These are phyloP conservation scores for Suhomyces bribrorum DNA, from an alignment of 1,139 yeast species.

Conservation along the genomic window DNA sequence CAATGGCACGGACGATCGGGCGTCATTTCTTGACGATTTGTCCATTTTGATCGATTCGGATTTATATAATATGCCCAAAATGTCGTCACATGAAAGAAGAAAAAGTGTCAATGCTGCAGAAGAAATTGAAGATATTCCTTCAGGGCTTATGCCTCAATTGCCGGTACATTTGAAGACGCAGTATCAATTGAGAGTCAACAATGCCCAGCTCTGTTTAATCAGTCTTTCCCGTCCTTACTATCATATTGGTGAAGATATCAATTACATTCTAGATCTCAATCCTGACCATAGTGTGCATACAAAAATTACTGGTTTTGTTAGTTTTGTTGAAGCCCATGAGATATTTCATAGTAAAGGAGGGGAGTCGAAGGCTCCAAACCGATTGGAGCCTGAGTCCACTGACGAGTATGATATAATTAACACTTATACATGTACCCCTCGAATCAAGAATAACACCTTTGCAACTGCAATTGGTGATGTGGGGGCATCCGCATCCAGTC, in stretches of 20 bases:
- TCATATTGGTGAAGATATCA: slow-evolving; percentile 52
- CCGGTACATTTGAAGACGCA: slow-evolving; percentile 38
- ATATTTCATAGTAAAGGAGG: slow-evolving; percentile 24
- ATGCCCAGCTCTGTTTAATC: slow-evolving; percentile 35
- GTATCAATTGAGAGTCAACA: slow-evolving; percentile 41
- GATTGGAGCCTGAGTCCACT: too few relatives aligned
- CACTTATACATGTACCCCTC: slow-evolving; percentile 41
- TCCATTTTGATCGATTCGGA: slow-evolving; percentile 37
- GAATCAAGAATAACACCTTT: slow-evolving; percentile 36
- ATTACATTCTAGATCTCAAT: slow-evolving; percentile 30
- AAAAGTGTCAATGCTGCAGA: slow-evolving; percentile 25
- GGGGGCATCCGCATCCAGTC: not conserved
- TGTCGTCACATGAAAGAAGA: slow-evolving; percentile 33
- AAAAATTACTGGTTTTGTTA: slow-evolving; percentile 36
- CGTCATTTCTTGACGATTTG: slow-evolving; percentile 35
- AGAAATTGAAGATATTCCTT: slow-evolving; percentile 17
- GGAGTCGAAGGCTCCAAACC: too few relatives aligned
- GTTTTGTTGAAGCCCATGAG: slow-evolving; percentile 45
- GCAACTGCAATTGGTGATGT: slow-evolving; percentile 28
- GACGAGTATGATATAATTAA: slow-evolving; percentile 28
- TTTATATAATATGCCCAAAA: slow-evolving; percentile 36
- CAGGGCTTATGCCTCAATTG: slow-evolving; percentile 27
- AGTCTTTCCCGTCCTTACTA: slow-evolving; percentile 45
- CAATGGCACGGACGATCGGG: slow-evolving; percentile 9
- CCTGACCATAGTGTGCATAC: slow-evolving; percentile 20